These are phyloP conservation scores for Sphenostylis stenocarpa DNA, from an alignment of 306 rosid genomes.

Conservation along the genomic window DNA sequence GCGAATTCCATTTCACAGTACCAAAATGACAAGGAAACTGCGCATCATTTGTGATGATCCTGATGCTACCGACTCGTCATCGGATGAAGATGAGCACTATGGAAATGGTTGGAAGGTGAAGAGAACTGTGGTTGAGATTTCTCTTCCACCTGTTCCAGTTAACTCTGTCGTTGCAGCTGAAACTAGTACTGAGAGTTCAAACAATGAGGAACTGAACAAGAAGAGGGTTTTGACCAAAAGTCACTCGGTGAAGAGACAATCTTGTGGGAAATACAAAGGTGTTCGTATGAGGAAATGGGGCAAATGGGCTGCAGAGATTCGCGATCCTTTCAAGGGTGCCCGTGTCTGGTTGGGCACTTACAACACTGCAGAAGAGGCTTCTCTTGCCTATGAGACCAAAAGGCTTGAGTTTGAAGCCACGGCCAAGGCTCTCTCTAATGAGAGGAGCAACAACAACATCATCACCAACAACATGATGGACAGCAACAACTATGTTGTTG, in stretches of 20 bases:
- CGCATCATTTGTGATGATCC: conserved; percentile 70
- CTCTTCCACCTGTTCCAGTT: conserved; percentile 32
- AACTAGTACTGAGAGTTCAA: conserved; percentile 42
- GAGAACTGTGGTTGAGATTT: conserved; percentile 44
- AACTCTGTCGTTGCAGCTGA: conserved; percentile 15
- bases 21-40: conserved; percentile 46
- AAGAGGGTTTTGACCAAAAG: conserved; percentile 40
- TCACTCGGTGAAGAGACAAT: conserved; percentile 14
- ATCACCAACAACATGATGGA: too few species aligned
- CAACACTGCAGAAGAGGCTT: conserved; percentile 72
- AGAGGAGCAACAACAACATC: conserved; percentile 16
- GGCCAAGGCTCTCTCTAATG: conserved; percentile 36
- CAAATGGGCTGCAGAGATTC: conserved; percentile 89
- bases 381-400: conserved; percentile 55
- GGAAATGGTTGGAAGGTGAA: conserved; percentile 26
- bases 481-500: not conserved
- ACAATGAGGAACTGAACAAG: conserved; percentile 40
- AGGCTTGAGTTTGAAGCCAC: conserved; percentile 46
- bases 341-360: conserved; percentile 83
- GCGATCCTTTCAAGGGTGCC: conserved; percentile 57
- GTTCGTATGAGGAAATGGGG: conserved; percentile 90
- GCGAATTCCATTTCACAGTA: not conserved
- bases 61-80: conserved; percentile 73
- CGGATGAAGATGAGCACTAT: conserved; percentile 44
- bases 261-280: conserved; percentile 59